Base-by-base conservation (phyloP, 345 rosid genomes). In the Durio zibethinus region DNA sequence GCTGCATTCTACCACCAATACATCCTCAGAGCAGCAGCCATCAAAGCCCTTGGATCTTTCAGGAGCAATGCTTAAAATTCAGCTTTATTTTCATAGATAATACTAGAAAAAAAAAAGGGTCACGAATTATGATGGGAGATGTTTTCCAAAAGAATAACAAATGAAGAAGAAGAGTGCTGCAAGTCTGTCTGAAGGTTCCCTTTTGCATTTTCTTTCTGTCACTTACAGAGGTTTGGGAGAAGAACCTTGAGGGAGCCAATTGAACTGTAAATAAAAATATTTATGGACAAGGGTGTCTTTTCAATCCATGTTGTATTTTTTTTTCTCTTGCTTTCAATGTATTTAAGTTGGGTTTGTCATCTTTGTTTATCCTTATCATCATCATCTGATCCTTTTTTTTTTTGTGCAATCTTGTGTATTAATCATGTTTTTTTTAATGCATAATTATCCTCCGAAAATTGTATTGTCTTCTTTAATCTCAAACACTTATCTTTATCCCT, bases 1-100 rank as follows among this genome's bases (percentile, higher is more conserved):
- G 98, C 98, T 80, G 92, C 98, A 23, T 67, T 94, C 66, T 94
- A 92, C 82, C 92, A 92, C 84, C 92, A 92, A 76, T 89, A 25
- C 73, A 76, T 94, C 84, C 88, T 94, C 21, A 86, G 98, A 82
- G 98, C 96, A 43, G 86, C 87, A 73, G 98, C 89, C 63, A 84
- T 89, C 59, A 94, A 92, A 76, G 89, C 94, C 48, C 92, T 91
- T 56, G 91, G 93, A 47, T 94, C 97, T 76, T 91, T 89, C 90
- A 92, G 93, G 86, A 94, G 98, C 91, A 83, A 84, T 82, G 79
- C 92, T 85, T 94, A 83, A 82, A 27, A n/a, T n/a, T n/a, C 45
- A 10, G 48, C 50, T 52, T 65, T 50, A 11, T 67, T 18, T 42
- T 27, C 74, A 25, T n/a, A 7, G n/a, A n/a, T n/a, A n/a, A n/a